A percentile compares a stretch with the other conserved stretches of the same genome.
Evolutionary conservation across 352 stramenopile genomes (phyloP).

Genomic region (Phytopythium helicoides): DNA sequence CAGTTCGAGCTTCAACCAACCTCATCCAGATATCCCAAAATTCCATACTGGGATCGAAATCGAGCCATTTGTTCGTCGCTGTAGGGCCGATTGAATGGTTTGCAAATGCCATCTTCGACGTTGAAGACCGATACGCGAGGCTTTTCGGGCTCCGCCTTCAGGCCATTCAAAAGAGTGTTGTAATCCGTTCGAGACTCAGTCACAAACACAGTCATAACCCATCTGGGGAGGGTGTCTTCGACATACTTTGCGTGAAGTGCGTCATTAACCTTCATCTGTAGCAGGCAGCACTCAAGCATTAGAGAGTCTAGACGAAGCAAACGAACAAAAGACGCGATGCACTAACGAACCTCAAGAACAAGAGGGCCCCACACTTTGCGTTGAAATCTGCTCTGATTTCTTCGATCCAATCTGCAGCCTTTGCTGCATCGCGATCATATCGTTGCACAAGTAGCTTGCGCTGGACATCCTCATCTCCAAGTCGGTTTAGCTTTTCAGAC

Average conservation of each 20-base stretch:
- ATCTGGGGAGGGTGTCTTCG: slow-evolving; percentile 82
- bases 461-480: slow-evolving; percentile 79
- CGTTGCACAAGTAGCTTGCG: slow-evolving; percentile 53
- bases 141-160: slow-evolving; percentile 35
- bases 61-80: slow-evolving; percentile 46
- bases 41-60: slow-evolving; percentile 54
- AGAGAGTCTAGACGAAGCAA: not conserved
- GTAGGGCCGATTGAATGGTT: slow-evolving; percentile 54
- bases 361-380: slow-evolving; percentile 82
- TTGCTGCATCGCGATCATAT: slow-evolving; percentile 68
- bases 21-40: slow-evolving; percentile 79
- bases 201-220: slow-evolving; percentile 69
- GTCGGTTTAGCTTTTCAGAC: slow-evolving; percentile 48
- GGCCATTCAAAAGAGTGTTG: slow-evolving; percentile 63
- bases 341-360: slow-evolving; percentile 54
- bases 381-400: slow-evolving; percentile 63
- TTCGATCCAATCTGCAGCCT: slow-evolving; percentile 75
- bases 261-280: slow-evolving; percentile 79
- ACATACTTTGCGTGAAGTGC: slow-evolving; percentile 80
- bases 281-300: not conserved
- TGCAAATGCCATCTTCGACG: slow-evolving; percentile 59
- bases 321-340: not conserved
- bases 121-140: slow-evolving; percentile 70
- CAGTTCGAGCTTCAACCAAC: slow-evolving; percentile 16
- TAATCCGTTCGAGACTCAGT: slow-evolving; percentile 83